Evolutionary conservation across 306 rosid species (phyloP), one percentile per base, ranked within the genome.

Genomic region (Carpinus viminea): DNA sequence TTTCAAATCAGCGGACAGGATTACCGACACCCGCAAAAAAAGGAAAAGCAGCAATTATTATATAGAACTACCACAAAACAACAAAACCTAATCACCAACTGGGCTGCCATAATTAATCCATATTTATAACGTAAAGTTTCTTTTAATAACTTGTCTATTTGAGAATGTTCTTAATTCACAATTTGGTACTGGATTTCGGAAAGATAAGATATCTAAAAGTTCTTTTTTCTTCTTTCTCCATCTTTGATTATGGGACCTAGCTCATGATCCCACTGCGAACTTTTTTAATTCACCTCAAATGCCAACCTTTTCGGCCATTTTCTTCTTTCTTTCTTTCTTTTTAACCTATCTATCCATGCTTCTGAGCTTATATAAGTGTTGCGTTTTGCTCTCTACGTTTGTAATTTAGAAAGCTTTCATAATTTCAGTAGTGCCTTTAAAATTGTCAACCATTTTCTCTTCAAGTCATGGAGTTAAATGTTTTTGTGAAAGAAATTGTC

Each of bases 401-500:
- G 75, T 2, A 48, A 59, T 68, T 2, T 18, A 74, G 80, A 66
- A 70, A 75, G 79, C 84, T 75, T 59, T 47, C 75, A 17, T 57
- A 75, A 70, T 41, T 80, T 80, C 76, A 56, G 55, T 11, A 36
- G 60, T 26, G 13, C 57, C 13, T 65, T 57, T 1, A 31, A 48
- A n/a, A 47, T 24, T 74, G 53, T 72, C 46, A 12, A 12, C 26
- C 57, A 16, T 18, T 46, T 10, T 73, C 41, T 73, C 47, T 66
- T 47, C n/a, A 64, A 21, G 24, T 26, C 48, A 80, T 75, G 84
- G 84, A 81, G 12, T n/a, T 81, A 0, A 56, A 59, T 17, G 80
- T 81, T 69, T 8, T 81, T 24, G 7, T 81, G 65, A 75, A 81
- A 66, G 80, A 75, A 75, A 81, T 80, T 75, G 18, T 8, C 13